These are phyloP conservation scores for Silene vulgaris DNA, from an alignment of 179 eudicot genomes.

Conservation along the genomic window DNA sequence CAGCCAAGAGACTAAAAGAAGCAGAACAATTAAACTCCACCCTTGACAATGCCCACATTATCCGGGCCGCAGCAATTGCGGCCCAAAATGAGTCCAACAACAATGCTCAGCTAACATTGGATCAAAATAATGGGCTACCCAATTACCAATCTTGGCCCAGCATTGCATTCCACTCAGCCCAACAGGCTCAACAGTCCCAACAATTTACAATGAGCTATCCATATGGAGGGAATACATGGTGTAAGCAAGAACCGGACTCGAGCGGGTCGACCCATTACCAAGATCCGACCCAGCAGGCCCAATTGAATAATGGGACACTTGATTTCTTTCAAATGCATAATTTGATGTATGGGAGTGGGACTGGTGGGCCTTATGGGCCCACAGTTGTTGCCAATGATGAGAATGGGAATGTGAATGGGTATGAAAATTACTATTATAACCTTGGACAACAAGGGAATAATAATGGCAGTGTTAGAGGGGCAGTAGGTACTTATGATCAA, in stretches of 20 bases:
- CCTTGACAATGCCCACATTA: constrained; percentile 25
- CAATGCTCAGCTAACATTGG: constrained; percentile 22
- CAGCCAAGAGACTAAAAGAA: constrained; percentile 76
- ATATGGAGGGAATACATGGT: constrained; percentile 44
- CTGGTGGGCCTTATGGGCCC: constrained; percentile 32
- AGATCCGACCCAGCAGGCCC: constrained; percentile 42
- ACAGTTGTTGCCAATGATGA: constrained; percentile 29
- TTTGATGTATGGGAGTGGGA: constrained; percentile 30
- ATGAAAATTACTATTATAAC: constrained; percentile 43
- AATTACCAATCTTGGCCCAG: constrained; percentile 57
- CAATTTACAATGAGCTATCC: constrained; percentile 41
- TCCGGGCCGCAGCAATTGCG: constrained; percentile 13
- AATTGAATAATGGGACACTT: constrained; percentile 44
- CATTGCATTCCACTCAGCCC: constrained; percentile 40
- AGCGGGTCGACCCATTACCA: constrained; percentile 11
- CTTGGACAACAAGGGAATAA: constrained; percentile 24
- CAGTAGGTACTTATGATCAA: constrained; percentile 31
- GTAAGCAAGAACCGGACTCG: constrained; percentile 66
- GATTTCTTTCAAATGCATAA: constrained; percentile 63
- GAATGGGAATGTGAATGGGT: constrained; percentile 15
- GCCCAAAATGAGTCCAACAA: constrained; percentile 13
- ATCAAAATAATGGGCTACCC: constrained; percentile 12
- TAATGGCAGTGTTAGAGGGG: constrained; percentile 8
- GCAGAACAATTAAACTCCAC: constrained; percentile 40
- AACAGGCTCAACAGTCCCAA: constrained; percentile 50